A percentile compares a stretch with the other conserved stretches of the same genome.
phyloP scores from a whole-genome alignment of 176 grass and related monocot species.

The Rhynchospora tenuis region DNA sequence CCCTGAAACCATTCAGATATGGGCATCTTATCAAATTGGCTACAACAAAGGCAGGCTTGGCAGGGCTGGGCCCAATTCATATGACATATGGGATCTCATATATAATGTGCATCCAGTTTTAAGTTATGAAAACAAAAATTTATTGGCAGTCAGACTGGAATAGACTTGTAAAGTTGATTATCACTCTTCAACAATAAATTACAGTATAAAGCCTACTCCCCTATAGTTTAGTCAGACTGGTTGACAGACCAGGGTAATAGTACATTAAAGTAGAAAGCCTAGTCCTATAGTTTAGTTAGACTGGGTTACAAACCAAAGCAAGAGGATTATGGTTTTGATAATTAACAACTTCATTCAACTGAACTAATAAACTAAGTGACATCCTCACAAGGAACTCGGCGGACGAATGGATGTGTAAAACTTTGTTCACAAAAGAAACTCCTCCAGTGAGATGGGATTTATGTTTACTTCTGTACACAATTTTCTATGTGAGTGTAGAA shows the following conservation, averaged over 20 bases:
- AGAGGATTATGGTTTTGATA: background rate
- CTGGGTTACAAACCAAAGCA: background rate
- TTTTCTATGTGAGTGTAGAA: background rate
- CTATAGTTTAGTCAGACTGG: background rate
- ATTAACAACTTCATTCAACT: constrained; percentile 1
- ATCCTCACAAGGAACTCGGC: background rate
- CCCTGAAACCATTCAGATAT: background rate
- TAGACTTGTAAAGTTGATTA: background rate
- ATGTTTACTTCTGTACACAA: background rate
- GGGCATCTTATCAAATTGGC: background rate
- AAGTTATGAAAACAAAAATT: background rate
- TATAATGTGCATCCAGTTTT: background rate
- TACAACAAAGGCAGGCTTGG: background rate
- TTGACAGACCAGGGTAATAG: no score
- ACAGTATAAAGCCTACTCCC: background rate
- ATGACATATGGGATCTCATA: background rate
- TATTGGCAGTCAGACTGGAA: background rate
- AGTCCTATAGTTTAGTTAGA: background rate
- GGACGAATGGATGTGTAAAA: background rate
- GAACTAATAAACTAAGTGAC: background rate
- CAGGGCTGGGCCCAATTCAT: background rate
- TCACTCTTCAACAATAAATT: background rate
- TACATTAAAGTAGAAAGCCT: background rate
- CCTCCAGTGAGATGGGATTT: background rate
- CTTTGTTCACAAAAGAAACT: background rate